Conservation (phyloP, 2,329 filamentous ascomycete species). For the Sporothrix pallida region DNA sequence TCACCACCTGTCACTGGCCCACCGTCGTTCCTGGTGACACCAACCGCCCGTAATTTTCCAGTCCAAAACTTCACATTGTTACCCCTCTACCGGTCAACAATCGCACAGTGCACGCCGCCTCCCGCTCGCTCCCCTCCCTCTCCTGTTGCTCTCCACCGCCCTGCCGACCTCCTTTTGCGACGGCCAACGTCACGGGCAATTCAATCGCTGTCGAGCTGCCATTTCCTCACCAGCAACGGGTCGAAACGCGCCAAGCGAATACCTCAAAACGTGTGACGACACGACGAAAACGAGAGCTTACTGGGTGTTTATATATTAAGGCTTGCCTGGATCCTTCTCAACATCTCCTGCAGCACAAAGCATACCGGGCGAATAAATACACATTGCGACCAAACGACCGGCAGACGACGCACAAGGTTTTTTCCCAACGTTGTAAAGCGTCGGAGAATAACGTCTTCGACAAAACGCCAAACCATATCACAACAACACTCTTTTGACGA, state of each 20-base stretch:
- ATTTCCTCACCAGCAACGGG: constrained; percentile 13
- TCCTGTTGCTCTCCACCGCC: constrained; percentile 15
- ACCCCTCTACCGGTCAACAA: constrained; percentile 30
- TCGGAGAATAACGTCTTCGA: constrained; percentile 10
- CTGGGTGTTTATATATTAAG: constrained; percentile 15
- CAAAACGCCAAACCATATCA: constrained; percentile 2
- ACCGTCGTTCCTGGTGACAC: constrained; percentile 30
- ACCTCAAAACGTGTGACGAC: neutral
- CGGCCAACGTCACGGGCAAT: neutral
- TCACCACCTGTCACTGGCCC: constrained; percentile 21
- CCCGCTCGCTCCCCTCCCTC: constrained; percentile 26
- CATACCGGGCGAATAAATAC: neutral
- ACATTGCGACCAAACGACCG: neutral
- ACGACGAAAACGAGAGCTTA: neutral
- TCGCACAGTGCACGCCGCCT: constrained; percentile 9
- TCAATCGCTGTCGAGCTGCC: neutral
- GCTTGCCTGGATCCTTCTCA: neutral
- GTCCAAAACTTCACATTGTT: constrained; percentile 29
- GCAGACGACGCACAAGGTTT: neutral
- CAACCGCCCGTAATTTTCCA: constrained; percentile 32
- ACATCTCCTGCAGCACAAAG: neutral
- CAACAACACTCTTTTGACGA: neutral
- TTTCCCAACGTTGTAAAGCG: neutral
- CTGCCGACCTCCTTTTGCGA: neutral
- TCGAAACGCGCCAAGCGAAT: neutral